These are phyloP conservation scores for Ustilago shanxiensis DNA, from an alignment of 1,284 basidiomycete species.

Conservation along the genomic window DNA sequence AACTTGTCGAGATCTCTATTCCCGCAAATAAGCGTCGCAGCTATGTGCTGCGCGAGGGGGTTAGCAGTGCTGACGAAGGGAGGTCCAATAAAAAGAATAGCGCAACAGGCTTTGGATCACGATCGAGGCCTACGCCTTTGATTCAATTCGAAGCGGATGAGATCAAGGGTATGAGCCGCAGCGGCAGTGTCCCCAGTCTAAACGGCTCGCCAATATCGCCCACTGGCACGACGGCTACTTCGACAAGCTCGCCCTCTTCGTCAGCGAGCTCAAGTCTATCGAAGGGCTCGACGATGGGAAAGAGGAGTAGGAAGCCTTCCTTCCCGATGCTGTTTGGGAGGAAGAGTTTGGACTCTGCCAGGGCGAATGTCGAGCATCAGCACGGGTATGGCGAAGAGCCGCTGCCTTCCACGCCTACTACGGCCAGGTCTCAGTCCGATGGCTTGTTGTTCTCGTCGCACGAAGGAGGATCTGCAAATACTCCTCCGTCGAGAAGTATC, in stretches of 20 bases:
- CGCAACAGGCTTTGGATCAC: conserved; percentile 3
- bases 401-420: conserved; percentile 9
- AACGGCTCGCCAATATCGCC: conserved; percentile 7
- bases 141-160: conserved; percentile 29
- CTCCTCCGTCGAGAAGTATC: conserved; percentile 11
- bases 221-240: background rate
- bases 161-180: conserved; percentile 26
- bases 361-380: background rate
- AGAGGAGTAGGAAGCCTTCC: conserved; percentile 31
- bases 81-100: conserved; percentile 21
- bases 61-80: background rate
- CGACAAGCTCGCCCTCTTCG: conserved; percentile 13
- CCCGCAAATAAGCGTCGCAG: conserved; percentile 46
- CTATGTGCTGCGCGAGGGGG: conserved; percentile 26
- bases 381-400: conserved; percentile 6
- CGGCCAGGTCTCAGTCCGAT: conserved; percentile 23
- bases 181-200: conserved; percentile 14
- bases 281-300: conserved; percentile 11
- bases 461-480: background rate
- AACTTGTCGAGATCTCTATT: conserved; percentile 49
- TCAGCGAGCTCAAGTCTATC: conserved; percentile 33
- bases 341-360: conserved; percentile 24
- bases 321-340: conserved; percentile 50
- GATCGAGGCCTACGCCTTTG: conserved; percentile 28
- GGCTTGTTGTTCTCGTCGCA: conserved; percentile 19